phyloP scores from a whole-genome alignment of 2,329 filamentous ascomycete species.

The Myriosclerotinia duriaeana region DNA sequence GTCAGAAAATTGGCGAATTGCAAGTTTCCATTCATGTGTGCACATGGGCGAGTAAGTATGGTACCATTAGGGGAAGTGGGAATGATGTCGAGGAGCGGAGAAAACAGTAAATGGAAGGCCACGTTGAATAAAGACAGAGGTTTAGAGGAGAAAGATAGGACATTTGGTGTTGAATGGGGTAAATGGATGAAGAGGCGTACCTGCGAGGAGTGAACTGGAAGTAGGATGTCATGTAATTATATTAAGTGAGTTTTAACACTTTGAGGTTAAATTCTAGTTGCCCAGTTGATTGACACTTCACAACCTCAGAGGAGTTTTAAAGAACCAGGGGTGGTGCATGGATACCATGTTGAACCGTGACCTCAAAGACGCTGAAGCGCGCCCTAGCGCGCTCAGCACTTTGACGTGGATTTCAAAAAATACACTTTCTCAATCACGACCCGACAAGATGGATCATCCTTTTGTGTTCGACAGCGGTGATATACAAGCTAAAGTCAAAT shows the following conservation, averaged over 20 bases:
- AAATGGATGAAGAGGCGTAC: slow-evolving; percentile 10
- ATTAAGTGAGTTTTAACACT: too few relatives aligned
- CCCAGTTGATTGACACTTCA: too few relatives aligned
- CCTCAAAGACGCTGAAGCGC: too few relatives aligned
- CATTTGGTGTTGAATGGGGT: neutral
- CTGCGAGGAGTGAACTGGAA: too few relatives aligned
- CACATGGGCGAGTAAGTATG: slow-evolving; percentile 72
- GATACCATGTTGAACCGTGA: too few relatives aligned
- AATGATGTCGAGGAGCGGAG: neutral
- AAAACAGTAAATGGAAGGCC: too few relatives aligned
- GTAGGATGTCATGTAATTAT: too few relatives aligned
- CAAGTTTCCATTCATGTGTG: slow-evolving; percentile 78
- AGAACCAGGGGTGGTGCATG: too few relatives aligned
- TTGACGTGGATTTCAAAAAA: too few relatives aligned
- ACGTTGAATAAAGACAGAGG: neutral
- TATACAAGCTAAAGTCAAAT: neutral
- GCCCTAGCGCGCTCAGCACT: too few relatives aligned
- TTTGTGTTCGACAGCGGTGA: neutral
- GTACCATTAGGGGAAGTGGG: slow-evolving; percentile 57
- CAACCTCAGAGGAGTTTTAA: too few relatives aligned
- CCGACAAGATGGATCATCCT: neutral
- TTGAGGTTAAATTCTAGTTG: too few relatives aligned
- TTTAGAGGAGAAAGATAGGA: neutral
- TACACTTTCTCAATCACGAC: neutral
- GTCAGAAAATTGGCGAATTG: slow-evolving; percentile 59